These are phyloP conservation scores for Podaxis pistillaris DNA, from an alignment of 768 basidiomycete genomes.

Conservation along the genomic window DNA sequence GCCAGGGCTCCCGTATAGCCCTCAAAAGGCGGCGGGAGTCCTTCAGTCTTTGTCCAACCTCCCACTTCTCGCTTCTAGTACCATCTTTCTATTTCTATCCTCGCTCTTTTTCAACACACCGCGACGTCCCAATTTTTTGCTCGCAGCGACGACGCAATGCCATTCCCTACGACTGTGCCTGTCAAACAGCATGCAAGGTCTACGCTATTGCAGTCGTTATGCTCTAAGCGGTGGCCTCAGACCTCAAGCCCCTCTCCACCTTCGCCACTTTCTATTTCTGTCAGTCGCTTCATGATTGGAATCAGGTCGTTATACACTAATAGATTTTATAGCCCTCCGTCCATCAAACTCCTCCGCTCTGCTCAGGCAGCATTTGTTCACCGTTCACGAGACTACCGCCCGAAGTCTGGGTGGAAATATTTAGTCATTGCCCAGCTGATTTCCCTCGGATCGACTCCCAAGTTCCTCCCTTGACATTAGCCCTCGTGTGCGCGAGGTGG, in stretches of 20 bases:
- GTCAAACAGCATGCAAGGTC: conserved; percentile 4
- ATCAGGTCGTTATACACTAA: not conserved
- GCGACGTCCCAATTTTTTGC: not conserved
- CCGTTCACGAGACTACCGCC: conserved; percentile 38
- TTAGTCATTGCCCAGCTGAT: conserved; percentile 33
- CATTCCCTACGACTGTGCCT: not conserved
- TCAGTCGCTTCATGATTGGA: not conserved
- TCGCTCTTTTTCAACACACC: not conserved
- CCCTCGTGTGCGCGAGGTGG: conserved; percentile 43
- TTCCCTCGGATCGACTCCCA: conserved; percentile 30
- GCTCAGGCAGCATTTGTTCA: conserved; percentile 7
- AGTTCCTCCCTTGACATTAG: conserved; percentile 37
- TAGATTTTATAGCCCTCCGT: not conserved
- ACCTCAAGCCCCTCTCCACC: not conserved
- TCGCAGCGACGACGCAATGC: not conserved
- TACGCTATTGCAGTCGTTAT: not conserved
- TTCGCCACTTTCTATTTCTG: not conserved
- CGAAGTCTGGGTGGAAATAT: conserved; percentile 48
- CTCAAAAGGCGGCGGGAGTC: conserved; percentile 12
- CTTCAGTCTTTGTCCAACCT: not conserved
- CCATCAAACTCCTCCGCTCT: not conserved
- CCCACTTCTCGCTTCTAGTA: not conserved
- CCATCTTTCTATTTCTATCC: not conserved
- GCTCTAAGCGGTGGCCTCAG: not conserved
- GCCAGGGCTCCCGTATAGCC: not conserved